Evolutionary conservation across 2,329 filamentous ascomycete species (phyloP).

Genomic region (Alternaria viburni): DNA sequence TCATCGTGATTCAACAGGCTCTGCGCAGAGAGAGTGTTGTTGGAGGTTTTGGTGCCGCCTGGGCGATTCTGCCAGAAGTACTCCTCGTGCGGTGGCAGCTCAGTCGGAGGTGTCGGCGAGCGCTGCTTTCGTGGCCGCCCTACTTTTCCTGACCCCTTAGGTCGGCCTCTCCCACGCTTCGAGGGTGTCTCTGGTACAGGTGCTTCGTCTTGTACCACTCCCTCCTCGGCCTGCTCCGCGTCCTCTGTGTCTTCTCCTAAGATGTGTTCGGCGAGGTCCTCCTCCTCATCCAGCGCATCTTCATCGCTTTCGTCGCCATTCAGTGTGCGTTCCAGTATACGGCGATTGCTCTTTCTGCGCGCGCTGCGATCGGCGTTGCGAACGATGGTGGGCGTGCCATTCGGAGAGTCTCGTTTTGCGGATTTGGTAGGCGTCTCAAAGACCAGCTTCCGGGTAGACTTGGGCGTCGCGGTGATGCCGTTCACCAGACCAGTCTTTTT

Average conservation of each 20-base stretch:
- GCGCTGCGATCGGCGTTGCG: constrained; percentile 84
- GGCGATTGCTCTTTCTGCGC: constrained; percentile 80
- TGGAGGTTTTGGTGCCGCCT: constrained; percentile 81
- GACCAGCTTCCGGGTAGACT: constrained; percentile 53
- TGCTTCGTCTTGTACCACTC: constrained; percentile 28
- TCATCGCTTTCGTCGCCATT: constrained; percentile 71
- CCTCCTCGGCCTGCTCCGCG: constrained; percentile 27
- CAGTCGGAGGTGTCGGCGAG: constrained; percentile 78
- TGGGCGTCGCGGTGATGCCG: constrained; percentile 47
- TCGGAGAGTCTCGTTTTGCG: constrained; percentile 38
- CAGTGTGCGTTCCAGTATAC: constrained; percentile 74
- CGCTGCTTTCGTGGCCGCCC: constrained; percentile 66
- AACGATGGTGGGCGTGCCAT: constrained; percentile 66
- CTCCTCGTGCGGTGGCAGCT: constrained; percentile 85
- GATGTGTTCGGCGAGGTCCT: constrained; percentile 72
- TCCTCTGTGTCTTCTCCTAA: constrained; percentile 61
- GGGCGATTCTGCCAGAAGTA: constrained; percentile 94
- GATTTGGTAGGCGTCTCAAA: constrained; percentile 54
- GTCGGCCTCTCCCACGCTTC: constrained; percentile 57
- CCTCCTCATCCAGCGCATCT: constrained; percentile 69
- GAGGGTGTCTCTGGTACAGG: constrained; percentile 61
- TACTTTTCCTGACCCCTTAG: constrained; percentile 35
- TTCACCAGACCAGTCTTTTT: constrained; percentile 36
- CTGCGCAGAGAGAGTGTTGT: constrained; percentile 78
- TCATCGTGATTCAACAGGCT: constrained; percentile 87